Base-by-base conservation (phyloP, 2,329 filamentous ascomycete genomes). In the Knoxdaviesia capensis region DNA sequence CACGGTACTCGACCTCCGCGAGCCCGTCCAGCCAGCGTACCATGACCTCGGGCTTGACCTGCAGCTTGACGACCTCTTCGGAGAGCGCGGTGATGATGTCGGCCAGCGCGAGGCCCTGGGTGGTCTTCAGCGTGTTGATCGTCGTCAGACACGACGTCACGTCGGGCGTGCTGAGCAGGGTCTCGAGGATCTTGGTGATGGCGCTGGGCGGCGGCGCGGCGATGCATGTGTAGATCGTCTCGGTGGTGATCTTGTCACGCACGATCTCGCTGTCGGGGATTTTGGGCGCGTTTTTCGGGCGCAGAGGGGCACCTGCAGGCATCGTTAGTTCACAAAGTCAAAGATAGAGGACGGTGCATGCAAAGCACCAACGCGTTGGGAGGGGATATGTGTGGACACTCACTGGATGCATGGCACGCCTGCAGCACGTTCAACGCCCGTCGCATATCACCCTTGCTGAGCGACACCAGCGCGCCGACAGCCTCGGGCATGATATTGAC, bases 221-320 rank as follows among this genome's bases (percentile, higher is more conserved):
- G 54, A 98, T 93, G 59, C 90, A 98, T 59, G 86, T 87, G 66
- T 94, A 98, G 54, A 98, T 96, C 6, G 83, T 85, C 56, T 94
- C 81, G 34, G 82, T 94, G 49, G 94, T 94, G 50, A 84, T 73
- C 45, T 51, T 68, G 31, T 96, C 88, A 36, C 85, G 71, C 43
- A 79, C 67, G 31, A 87, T 74, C 42, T 78, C 69, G 59, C 71
- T 65, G 47, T 80, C 64, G 46, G 67, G 66, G 5, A 71, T 58
- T 55, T 74, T 75, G 32, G 76, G 69, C 3, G 61, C 69, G 50
- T 73, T 64, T 52, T 69, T 74, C 36, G 68, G 58, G 42, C 73
- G 70, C 30, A 86, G 62, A 0, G 80, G 81, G 36, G 77, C 82
- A 53, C 76, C 77, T 80, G 36, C 28, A 28, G n/a, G 33, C 5